phyloP scores from a whole-genome alignment of 345 rosid species.

The Pistacia atlantica region DNA sequence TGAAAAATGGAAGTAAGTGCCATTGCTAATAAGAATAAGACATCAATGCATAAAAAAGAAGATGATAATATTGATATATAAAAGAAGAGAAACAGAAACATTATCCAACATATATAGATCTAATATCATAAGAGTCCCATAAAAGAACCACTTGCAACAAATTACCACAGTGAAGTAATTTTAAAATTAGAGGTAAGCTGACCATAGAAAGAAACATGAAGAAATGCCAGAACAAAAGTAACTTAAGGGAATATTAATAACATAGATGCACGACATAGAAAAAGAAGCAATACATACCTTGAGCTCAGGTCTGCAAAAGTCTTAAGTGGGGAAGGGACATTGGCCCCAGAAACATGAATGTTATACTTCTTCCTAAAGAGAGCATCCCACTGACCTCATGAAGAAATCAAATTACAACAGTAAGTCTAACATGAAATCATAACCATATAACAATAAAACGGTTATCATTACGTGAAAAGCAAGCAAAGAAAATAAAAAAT shows the following conservation, averaged over 20 bases:
- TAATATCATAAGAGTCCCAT: background rate
- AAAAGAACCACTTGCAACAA: background rate
- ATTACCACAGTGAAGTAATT: background rate
- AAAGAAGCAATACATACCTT: conserved; percentile 44
- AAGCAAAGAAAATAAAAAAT: conserved; percentile 5
- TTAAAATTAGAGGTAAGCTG: background rate
- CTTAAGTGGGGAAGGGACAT: conserved; percentile 75
- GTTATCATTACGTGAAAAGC: background rate
- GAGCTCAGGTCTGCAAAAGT: conserved; percentile 65
- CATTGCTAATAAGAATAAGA: background rate
- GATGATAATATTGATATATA: background rate
- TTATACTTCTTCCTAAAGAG: conserved; percentile 63
- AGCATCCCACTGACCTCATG: conserved; percentile 60
- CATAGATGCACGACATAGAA: background rate
- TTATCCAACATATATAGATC: background rate
- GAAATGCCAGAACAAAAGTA: conserved; percentile 1
- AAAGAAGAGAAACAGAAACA: background rate
- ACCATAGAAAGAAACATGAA: background rate
- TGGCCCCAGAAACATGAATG: conserved; percentile 82
- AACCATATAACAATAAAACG: background rate
- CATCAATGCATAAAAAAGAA: background rate
- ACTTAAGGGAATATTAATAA: background rate
- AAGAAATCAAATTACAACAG: conserved; percentile 5
- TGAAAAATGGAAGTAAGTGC: background rate
- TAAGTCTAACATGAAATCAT: background rate